These are phyloP conservation scores for Trichoderma koningii DNA, from an alignment of 2,329 filamentous ascomycete species.

Conservation along the genomic window DNA sequence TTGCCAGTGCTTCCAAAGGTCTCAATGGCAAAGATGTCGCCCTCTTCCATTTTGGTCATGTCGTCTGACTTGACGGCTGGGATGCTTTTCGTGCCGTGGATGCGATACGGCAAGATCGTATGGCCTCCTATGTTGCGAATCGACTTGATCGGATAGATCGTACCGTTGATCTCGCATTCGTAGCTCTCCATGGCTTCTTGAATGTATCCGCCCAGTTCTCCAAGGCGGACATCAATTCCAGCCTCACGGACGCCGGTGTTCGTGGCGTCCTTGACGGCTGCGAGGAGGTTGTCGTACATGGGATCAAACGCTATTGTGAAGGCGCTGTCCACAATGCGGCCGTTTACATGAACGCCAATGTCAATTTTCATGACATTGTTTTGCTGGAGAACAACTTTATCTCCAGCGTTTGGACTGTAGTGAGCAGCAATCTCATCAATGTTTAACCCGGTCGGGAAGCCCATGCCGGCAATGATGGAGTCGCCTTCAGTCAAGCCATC, in stretches of 20 bases:
- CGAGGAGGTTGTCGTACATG: constrained; percentile 67
- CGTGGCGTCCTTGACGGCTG: constrained; percentile 68
- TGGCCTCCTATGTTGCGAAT: constrained; percentile 76
- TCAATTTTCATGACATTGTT: constrained; percentile 75
- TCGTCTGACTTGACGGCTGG: constrained; percentile 77
- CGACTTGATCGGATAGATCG: constrained; percentile 67
- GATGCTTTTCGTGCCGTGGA: constrained; percentile 78
- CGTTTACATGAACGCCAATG: constrained; percentile 72
- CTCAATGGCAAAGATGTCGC: constrained; percentile 79
- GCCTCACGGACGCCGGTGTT: constrained; percentile 79
- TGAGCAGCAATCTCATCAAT: constrained; percentile 79
- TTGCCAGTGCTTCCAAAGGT: constrained; percentile 76
- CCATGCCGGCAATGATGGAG: constrained; percentile 72
- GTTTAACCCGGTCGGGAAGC: constrained; percentile 76
- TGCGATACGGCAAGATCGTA: constrained; percentile 73
- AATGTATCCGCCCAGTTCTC: constrained; percentile 69
- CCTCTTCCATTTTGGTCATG: constrained; percentile 83
- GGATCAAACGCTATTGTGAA: constrained; percentile 72
- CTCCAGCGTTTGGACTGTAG: constrained; percentile 77
- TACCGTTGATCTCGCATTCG: constrained; percentile 69
- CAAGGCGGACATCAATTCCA: constrained; percentile 76
- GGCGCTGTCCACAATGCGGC: constrained; percentile 71
- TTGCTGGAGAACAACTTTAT: constrained; percentile 70
- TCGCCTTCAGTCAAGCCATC: constrained; percentile 72
- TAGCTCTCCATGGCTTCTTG: constrained; percentile 80